A percentile compares a stretch with the other conserved stretches of the same genome.
phyloP scores from a whole-genome alignment of 2,329 filamentous ascomycete species.

The Claviceps spartinae region DNA sequence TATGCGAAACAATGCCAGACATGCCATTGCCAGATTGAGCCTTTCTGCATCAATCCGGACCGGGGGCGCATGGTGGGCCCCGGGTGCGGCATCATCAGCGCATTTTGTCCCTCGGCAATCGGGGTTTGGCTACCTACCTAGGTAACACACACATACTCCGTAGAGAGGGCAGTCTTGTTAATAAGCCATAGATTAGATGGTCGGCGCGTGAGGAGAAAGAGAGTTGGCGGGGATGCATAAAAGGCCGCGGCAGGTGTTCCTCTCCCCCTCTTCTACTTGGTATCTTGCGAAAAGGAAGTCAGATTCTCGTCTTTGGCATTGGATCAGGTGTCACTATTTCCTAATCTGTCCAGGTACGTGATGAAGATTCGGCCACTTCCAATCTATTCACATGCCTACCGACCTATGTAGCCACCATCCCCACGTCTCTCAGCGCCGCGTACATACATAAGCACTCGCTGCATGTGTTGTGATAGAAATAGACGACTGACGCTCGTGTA shows the following conservation, averaged over 20 bases:
- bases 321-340: not conserved
- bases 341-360: not conserved
- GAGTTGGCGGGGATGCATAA: not conserved
- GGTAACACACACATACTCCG: too few species aligned
- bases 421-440: not conserved
- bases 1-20: not conserved
- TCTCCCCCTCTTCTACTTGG: not conserved
- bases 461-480: not conserved
- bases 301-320: not conserved
- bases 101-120: conserved; percentile 3
- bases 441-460: not conserved
- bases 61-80: not conserved
- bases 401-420: not conserved
- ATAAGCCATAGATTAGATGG: not conserved
- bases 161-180: not conserved
- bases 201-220: not conserved
- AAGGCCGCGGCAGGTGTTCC: not conserved
- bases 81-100: not conserved
- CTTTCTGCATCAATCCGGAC: not conserved
- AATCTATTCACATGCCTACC: not conserved
- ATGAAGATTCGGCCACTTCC: not conserved
- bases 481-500: not conserved
- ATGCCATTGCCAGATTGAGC: not conserved
- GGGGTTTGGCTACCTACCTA: not conserved
- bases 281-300: not conserved